phyloP scores from a whole-genome alignment of 129 eudicot genomes.

The Helianthus tuberosus region DNA sequence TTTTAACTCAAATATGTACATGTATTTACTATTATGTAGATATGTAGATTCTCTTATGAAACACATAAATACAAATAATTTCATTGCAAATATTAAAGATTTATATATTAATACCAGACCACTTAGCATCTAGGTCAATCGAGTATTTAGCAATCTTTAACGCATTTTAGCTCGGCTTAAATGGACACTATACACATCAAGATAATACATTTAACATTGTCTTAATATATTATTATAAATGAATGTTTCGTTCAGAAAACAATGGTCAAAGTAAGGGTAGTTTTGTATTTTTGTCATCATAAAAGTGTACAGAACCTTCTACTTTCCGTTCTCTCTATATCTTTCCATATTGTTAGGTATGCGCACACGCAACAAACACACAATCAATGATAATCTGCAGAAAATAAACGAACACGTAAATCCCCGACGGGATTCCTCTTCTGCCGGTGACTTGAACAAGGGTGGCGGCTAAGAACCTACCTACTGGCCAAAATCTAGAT shows the following conservation, averaged over 20 bases:
- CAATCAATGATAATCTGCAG: no score
- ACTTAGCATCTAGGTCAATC: background rate
- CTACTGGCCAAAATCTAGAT: no score
- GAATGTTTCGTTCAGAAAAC: background rate
- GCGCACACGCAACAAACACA: no score
- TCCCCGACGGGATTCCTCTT: background rate
- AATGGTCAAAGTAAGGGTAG: background rate
- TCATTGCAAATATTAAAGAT: background rate
- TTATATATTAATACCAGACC: background rate
- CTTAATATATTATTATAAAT: background rate
- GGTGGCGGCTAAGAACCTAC: no score
- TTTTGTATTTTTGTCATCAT: background rate
- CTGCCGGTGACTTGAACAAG: background rate
- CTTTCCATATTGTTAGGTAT: no score
- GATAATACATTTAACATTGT: background rate
- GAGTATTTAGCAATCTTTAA: background rate
- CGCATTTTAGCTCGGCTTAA: background rate
- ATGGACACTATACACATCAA: background rate
- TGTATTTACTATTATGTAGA: background rate
- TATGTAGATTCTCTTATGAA: background rate
- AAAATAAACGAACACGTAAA: no score
- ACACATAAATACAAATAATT: background rate
- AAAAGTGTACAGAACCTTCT: background rate
- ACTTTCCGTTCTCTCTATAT: conserved; percentile 2
- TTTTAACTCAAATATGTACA: background rate